Conservation (phyloP, 495 filamentous ascomycete genomes). For the Penicillium goetzii region DNA sequence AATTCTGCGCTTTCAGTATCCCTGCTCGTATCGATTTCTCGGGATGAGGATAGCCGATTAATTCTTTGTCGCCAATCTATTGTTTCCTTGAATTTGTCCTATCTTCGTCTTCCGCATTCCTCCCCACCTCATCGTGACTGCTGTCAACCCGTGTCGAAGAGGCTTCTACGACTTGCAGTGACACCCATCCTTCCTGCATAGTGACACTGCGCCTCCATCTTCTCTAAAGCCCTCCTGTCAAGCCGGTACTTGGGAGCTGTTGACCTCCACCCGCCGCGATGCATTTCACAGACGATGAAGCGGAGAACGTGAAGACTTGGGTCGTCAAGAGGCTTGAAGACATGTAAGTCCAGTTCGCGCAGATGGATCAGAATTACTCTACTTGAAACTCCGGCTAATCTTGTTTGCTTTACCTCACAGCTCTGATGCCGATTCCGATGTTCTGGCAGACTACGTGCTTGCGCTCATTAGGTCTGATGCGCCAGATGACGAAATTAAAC, state of each 20-base stretch:
- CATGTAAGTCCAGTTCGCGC: slow-evolving; percentile 63
- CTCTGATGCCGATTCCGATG: slow-evolving; percentile 92
- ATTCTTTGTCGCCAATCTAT: not conserved
- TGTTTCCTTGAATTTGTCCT: not conserved
- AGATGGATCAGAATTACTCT: not conserved
- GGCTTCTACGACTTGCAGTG: slow-evolving; percentile 16
- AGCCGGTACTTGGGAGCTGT: not conserved
- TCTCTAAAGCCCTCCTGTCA: not conserved
- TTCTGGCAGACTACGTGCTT: slow-evolving; percentile 93
- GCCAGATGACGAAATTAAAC: slow-evolving; percentile 69
- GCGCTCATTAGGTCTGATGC: slow-evolving; percentile 86
- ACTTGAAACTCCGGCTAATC: slow-evolving; percentile 12
- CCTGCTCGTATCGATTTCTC: slow-evolving; percentile 6
- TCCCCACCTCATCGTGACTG: not conserved
- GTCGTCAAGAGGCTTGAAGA: slow-evolving; percentile 88
- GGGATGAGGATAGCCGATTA: slow-evolving; percentile 14
- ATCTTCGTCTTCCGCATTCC: not conserved
- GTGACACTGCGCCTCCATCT: slow-evolving; percentile 6
- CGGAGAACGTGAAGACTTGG: slow-evolving; percentile 78
- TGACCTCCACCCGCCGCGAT: slow-evolving; percentile 45
- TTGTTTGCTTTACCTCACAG: slow-evolving; percentile 44
- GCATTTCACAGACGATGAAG: slow-evolving; percentile 79
- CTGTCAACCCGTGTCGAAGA: not conserved
- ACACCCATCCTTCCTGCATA: slow-evolving; percentile 23
- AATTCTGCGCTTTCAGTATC: slow-evolving; percentile 17